These are phyloP conservation scores for Blastocystis sp. DNA, from an alignment of 352 stramenopile genomes.

Conservation along the genomic window DNA sequence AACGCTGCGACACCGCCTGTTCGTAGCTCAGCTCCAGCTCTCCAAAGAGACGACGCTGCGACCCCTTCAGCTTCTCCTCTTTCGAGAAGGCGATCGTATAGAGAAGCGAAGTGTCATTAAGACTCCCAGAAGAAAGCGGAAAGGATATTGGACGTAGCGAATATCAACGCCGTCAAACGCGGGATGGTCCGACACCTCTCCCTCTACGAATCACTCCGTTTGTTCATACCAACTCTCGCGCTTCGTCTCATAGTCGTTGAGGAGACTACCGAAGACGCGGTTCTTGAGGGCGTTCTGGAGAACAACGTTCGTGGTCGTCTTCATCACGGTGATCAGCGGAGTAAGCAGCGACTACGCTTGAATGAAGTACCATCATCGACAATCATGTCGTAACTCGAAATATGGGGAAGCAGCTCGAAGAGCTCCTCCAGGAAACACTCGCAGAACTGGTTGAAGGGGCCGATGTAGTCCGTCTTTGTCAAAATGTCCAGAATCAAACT, in stretches of 20 bases:
- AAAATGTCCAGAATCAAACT: not conserved
- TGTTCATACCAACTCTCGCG: not conserved
- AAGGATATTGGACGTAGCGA: slow-evolving; percentile 50
- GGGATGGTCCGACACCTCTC: not conserved
- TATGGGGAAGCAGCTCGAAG: not conserved
- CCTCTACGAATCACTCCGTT: not conserved
- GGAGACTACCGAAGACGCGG: not conserved
- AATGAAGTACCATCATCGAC: not conserved
- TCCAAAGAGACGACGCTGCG: not conserved
- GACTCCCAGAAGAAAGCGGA: not conserved
- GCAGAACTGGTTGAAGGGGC: slow-evolving; percentile 19
- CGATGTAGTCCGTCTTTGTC: not conserved
- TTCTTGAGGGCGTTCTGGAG: not conserved
- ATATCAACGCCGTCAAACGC: slow-evolving; percentile 15
- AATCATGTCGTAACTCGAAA: slow-evolving; percentile 18
- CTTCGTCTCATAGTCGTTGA: not conserved
- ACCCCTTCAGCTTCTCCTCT: not conserved
- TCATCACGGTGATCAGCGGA: not conserved
- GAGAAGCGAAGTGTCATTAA: not conserved
- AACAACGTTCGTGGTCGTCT: not conserved
- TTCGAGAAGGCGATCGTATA: not conserved
- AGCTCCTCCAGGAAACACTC: slow-evolving; percentile 47
- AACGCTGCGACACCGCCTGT: not conserved
- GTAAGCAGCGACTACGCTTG: not conserved
- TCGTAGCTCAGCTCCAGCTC: slow-evolving; percentile 27